A percentile compares a stretch with the other conserved stretches of the same genome.
Evolutionary conservation across 805 yeast species (phyloP).

Genomic region (Metschnikowia gelsemii): DNA sequence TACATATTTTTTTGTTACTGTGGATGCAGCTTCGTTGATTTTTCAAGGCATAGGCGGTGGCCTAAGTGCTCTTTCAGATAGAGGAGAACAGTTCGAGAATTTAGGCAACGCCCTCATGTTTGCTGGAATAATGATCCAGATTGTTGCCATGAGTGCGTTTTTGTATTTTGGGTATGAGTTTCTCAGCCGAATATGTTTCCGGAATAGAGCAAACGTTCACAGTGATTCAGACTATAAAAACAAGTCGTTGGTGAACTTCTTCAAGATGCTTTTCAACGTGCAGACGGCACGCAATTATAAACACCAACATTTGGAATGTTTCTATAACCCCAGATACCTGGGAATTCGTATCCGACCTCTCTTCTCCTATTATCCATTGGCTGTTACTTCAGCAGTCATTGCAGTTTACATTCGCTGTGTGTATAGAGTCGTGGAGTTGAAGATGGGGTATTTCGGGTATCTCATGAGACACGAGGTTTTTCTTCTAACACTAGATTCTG

Average conservation of each 20-base stretch:
- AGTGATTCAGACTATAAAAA: conserved; percentile 15
- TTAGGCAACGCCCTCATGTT: conserved; percentile 41
- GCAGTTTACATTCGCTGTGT: conserved; percentile 36
- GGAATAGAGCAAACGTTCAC: conserved; percentile 17
- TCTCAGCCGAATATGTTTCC: conserved; percentile 33
- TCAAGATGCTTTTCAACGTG: conserved; percentile 30
- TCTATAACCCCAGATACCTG: conserved; percentile 30
- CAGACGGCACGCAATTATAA: conserved; percentile 26
- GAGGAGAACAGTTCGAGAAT: conserved; percentile 20
- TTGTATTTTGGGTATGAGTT: conserved; percentile 38
- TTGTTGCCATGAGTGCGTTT: conserved; percentile 39
- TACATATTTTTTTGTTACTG: conserved; percentile 39
- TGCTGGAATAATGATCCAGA: conserved; percentile 40
- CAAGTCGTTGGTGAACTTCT: conserved; percentile 22
- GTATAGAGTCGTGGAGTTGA: conserved; percentile 43
- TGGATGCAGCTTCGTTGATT: conserved; percentile 37
- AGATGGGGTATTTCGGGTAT: conserved; percentile 39
- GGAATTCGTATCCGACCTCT: conserved; percentile 26
- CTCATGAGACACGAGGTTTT: conserved; percentile 37
- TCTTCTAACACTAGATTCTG: conserved; percentile 39
- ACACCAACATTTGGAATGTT: conserved; percentile 25
- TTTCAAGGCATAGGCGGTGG: conserved; percentile 46
- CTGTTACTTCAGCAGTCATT: conserved; percentile 33
- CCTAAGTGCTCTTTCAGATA: conserved; percentile 30
- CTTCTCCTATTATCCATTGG: conserved; percentile 35